Percentiles rank a stretch among this genome's conserved stretches.
phyloP scores from a whole-genome alignment of 1,139 yeast genomes.

The Yamadazyma spencermartinsiae region DNA sequence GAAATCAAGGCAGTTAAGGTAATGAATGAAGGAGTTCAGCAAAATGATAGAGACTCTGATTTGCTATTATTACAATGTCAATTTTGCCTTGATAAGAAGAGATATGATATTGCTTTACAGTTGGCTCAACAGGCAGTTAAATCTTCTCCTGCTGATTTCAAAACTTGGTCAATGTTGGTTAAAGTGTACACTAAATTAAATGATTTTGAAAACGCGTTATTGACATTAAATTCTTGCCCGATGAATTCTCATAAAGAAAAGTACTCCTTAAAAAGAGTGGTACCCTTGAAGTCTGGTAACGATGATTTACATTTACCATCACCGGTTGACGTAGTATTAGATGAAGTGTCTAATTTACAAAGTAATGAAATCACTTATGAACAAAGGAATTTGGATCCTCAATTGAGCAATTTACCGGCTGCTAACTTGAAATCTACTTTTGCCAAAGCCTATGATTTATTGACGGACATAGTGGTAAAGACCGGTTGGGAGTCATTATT shows the following conservation, averaged over 20 bases:
- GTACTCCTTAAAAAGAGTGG: constrained; percentile 54
- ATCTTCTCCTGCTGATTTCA: constrained; percentile 81
- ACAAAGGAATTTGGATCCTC: constrained; percentile 63
- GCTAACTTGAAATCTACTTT: constrained; percentile 77
- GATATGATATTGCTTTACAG: constrained; percentile 71
- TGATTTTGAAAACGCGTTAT: constrained; percentile 74
- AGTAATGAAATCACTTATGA: constrained; percentile 52
- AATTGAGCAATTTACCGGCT: constrained; percentile 71
- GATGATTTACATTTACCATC: constrained; percentile 71
- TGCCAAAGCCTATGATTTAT: constrained; percentile 72
- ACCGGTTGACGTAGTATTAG: constrained; percentile 75
- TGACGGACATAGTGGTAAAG: constrained; percentile 68
- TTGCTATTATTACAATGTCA: constrained; percentile 64
- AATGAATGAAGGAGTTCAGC: constrained; percentile 60
- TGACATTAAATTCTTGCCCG: constrained; percentile 88
- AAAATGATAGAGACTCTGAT: constrained; percentile 64
- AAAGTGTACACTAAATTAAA: constrained; percentile 68
- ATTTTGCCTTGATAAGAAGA: constrained; percentile 65
- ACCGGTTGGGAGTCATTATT: constrained; percentile 92
- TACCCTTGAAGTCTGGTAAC: constrained; percentile 54
- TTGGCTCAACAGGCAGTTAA: constrained; percentile 76
- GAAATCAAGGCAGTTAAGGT: constrained; percentile 76
- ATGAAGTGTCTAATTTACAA: constrained; percentile 57
- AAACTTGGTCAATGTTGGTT: constrained; percentile 78
- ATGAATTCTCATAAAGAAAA: constrained; percentile 76